Evolutionary conservation across 2,329 filamentous ascomycete species (phyloP).

Genomic region (Saccharata proteae): DNA sequence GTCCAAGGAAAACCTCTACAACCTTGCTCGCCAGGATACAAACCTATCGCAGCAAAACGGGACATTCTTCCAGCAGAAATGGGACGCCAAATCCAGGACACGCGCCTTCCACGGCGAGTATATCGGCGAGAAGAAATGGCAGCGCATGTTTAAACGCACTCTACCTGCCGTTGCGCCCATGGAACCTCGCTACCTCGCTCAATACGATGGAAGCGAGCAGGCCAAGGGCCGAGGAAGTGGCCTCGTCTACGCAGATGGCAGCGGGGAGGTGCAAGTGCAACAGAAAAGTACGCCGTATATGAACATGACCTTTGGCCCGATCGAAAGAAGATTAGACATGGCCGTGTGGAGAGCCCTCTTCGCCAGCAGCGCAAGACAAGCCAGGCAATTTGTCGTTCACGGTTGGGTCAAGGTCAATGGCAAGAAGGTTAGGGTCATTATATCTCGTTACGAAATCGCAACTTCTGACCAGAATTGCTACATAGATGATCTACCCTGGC

Average conservation of each 20-base stretch:
- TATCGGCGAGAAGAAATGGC: conserved; percentile 85
- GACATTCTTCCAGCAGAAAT: conserved; percentile 99
- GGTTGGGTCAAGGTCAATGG: conserved; percentile 93
- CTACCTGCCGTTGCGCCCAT: conserved; percentile 77
- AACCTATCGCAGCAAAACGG: conserved; percentile 22
- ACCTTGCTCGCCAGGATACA: conserved; percentile 47
- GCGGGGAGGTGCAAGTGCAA: conserved; percentile 8
- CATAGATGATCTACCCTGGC: conserved; percentile 77
- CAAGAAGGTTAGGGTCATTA: conserved; percentile 56
- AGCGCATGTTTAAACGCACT: conserved; percentile 77
- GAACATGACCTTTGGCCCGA: conserved; percentile 87
- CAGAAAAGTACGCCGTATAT: conserved; percentile 62
- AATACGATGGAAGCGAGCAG: conserved; percentile 68
- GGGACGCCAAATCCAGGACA: conserved; percentile 71
- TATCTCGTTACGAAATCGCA: neutral
- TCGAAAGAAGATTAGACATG: conserved; percentile 86
- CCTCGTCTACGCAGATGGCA: conserved; percentile 32
- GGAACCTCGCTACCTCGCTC: conserved; percentile 66
- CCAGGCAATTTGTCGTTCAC: conserved; percentile 87
- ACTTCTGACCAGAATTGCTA: neutral
- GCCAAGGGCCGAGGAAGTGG: conserved; percentile 78
- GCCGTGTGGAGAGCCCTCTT: conserved; percentile 90
- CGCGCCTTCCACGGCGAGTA: conserved; percentile 92
- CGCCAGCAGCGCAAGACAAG: conserved; percentile 84
- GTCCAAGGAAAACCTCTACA: conserved; percentile 97